These are phyloP conservation scores for Suillus fuscotomentosus DNA, from an alignment of 768 basidiomycete species.

Conservation along the genomic window DNA sequence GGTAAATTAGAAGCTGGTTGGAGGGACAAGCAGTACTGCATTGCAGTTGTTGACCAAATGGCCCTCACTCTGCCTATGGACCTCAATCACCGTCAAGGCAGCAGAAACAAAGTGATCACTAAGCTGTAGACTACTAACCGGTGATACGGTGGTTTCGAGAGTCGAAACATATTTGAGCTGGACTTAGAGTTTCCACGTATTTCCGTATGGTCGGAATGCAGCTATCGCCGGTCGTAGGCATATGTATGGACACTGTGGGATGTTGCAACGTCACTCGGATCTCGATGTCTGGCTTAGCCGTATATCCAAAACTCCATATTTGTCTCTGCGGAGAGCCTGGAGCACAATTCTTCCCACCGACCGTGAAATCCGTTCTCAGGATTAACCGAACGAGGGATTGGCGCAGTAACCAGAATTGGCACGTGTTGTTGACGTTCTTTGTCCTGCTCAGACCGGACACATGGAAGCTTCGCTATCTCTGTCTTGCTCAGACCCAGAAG, in stretches of 20 bases:
- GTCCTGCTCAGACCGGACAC: not conserved
- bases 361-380: not conserved
- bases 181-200: not conserved
- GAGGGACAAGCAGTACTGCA: slow-evolving; percentile 63
- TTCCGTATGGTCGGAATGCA: not conserved
- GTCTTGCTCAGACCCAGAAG: not conserved
- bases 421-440: not conserved
- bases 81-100: slow-evolving; percentile 24
- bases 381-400: not conserved
- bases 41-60: slow-evolving; percentile 64
- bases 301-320: not conserved
- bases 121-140: slow-evolving; percentile 18
- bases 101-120: slow-evolving; percentile 5
- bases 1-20: slow-evolving; percentile 44
- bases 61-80: slow-evolving; percentile 41
- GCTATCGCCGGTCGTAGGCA: not conserved
- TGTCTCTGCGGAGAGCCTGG: not conserved
- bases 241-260: not conserved
- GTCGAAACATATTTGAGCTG: not conserved
- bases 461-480: not conserved
- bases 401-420: not conserved
- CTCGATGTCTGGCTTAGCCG: not conserved
- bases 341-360: not conserved
- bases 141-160: not conserved
- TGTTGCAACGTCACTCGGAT: not conserved